These are phyloP conservation scores for Gomphus bonarii DNA, from an alignment of 1,284 basidiomycete genomes.

Conservation along the genomic window DNA sequence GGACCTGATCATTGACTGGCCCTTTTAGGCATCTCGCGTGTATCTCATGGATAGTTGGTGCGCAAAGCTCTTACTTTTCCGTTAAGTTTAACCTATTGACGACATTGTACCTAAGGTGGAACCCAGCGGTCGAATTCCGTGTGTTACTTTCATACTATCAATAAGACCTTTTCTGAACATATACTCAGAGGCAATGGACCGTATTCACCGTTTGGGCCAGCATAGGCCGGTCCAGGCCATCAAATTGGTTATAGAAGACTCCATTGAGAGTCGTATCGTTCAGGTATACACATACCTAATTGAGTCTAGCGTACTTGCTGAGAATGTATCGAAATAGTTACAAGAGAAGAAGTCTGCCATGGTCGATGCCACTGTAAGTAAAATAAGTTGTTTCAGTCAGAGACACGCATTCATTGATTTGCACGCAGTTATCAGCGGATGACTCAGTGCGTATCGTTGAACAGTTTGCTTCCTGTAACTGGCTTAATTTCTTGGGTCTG, in stretches of 20 bases:
- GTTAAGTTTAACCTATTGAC: not conserved
- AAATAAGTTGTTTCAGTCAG: conserved; percentile 13
- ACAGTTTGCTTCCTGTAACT: conserved; percentile 12
- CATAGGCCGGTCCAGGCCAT: conserved; percentile 88
- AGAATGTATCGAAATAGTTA: conserved; percentile 35
- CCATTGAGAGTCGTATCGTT: conserved; percentile 91
- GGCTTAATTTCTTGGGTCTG: conserved; percentile 20
- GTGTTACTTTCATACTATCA: conserved; percentile 20
- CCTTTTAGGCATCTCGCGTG: conserved; percentile 64
- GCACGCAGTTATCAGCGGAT: conserved; percentile 46
- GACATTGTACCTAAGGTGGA: conserved; percentile 40
- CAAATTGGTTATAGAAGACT: conserved; percentile 92
- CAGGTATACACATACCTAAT: conserved; percentile 33
- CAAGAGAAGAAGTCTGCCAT: conserved; percentile 92
- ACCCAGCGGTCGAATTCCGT: conserved; percentile 78
- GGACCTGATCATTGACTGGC: not conserved
- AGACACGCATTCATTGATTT: conserved; percentile 22
- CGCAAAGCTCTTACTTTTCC: conserved; percentile 8
- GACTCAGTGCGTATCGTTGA: conserved; percentile 44
- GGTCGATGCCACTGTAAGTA: conserved; percentile 55
- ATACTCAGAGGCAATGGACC: conserved; percentile 86
- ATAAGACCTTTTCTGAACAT: conserved; percentile 12
- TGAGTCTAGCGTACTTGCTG: not conserved
- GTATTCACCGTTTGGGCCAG: conserved; percentile 88
- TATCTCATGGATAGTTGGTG: conserved; percentile 82